Conservation (phyloP, 208 protist species). For the Crithidia bombi region DNA sequence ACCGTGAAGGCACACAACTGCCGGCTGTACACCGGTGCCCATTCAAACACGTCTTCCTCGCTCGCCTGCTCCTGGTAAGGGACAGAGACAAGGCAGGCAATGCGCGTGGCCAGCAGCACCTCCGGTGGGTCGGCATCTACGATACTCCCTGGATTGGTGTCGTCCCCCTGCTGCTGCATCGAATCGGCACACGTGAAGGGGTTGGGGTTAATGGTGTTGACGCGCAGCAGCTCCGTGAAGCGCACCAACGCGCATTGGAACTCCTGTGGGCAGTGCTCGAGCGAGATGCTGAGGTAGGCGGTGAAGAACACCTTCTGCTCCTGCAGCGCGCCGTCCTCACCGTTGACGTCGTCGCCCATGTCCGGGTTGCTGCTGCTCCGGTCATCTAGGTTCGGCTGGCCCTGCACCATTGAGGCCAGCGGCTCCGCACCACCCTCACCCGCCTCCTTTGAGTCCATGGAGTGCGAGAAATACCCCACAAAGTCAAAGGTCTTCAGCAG, state of each 20-base stretch:
- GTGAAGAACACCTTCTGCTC: constrained; percentile 39
- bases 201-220: constrained; percentile 56
- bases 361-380: constrained; percentile 21
- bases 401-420: constrained; percentile 15
- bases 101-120: constrained; percentile 77
- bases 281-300: constrained; percentile 59
- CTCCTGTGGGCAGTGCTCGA: constrained; percentile 53
- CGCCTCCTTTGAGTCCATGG: constrained; percentile 30
- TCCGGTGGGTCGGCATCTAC: constrained; percentile 34
- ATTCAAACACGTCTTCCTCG: constrained; percentile 54
- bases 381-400: constrained; percentile 11
- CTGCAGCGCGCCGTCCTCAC: constrained; percentile 15
- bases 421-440: constrained; percentile 21
- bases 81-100: constrained; percentile 72
- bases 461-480: constrained; percentile 90
- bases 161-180: constrained; percentile 10
- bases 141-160: constrained; percentile 1
- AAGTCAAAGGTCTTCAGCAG: constrained; percentile 90
- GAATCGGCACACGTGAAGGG: constrained; percentile 52
- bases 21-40: constrained; percentile 87
- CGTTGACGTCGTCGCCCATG: constrained; percentile 17
- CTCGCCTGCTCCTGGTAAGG: constrained; percentile 54
- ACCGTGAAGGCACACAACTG: constrained; percentile 85
- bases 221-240: constrained; percentile 76
- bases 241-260: constrained; percentile 76